A percentile compares a stretch with the other conserved stretches of the same genome.
phyloP scores from a whole-genome alignment of 2,329 filamentous ascomycete genomes.

The Botryosphaeria dothidea region DNA sequence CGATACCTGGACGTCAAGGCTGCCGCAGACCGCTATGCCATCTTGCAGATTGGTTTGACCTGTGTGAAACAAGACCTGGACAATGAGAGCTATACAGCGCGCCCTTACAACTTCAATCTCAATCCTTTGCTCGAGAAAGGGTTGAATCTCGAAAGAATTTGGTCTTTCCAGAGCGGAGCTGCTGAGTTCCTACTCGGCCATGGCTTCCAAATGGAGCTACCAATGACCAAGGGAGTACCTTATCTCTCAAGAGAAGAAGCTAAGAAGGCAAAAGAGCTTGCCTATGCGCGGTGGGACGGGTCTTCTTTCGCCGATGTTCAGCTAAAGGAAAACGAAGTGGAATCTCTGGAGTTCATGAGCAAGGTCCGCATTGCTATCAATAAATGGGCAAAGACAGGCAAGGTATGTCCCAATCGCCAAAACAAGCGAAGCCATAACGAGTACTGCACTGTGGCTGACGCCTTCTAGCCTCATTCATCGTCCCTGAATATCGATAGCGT shows the following conservation, averaged over 20 bases:
- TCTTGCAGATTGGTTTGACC: conserved; percentile 68
- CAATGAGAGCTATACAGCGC: conserved; percentile 58
- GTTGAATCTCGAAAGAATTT: conserved; percentile 61
- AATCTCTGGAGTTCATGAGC: conserved; percentile 54
- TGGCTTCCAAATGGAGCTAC: conserved; percentile 58
- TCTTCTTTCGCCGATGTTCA: conserved; percentile 47
- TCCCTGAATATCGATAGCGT: conserved; percentile 33
- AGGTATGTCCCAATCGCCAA: conserved; percentile 1
- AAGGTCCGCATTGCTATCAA: conserved; percentile 48
- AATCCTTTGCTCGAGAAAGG: conserved; percentile 57
- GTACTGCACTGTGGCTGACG: conserved; percentile 47
- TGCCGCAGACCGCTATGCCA: conserved; percentile 63
- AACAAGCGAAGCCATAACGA: conserved; percentile 14
- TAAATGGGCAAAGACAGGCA: conserved; percentile 45
- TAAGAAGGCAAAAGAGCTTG: conserved; percentile 45
- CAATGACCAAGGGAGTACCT: conserved; percentile 59
- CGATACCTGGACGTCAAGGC: conserved; percentile 62
- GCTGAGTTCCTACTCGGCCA: conserved; percentile 61
- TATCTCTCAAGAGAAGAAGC: conserved; percentile 66
- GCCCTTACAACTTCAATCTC: conserved; percentile 66
- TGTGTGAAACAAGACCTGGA: conserved; percentile 58
- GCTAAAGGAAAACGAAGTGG: conserved; percentile 53
- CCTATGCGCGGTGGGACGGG: conserved; percentile 45
- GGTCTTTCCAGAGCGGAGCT: conserved; percentile 60
- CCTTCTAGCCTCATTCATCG: conserved; percentile 24